Evolutionary conservation across 1,139 yeast species (phyloP).

Genomic region (Debaryomyces robertsiae): DNA sequence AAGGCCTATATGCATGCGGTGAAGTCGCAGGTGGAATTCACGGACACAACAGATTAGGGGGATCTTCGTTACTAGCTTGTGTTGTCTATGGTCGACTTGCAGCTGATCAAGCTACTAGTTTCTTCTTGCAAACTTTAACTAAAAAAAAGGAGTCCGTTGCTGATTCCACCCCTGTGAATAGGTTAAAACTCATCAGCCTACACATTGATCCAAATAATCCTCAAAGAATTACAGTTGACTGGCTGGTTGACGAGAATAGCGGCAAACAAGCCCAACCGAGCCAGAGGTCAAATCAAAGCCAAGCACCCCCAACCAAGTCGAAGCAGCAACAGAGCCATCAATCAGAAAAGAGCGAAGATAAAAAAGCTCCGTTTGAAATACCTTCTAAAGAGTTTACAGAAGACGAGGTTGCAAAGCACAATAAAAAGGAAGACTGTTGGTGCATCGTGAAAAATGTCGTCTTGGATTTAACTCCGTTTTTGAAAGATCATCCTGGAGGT

Average conservation of each 20-base stretch:
- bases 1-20: constrained; percentile 75
- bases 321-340: not conserved
- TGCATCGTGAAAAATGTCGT: constrained; percentile 82
- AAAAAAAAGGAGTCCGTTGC: constrained; percentile 14
- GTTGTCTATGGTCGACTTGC: constrained; percentile 77
- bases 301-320: not conserved
- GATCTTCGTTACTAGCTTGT: constrained; percentile 75
- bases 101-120: constrained; percentile 48
- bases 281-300: not conserved
- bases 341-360: constrained; percentile 4
- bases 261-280: not conserved
- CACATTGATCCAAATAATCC: constrained; percentile 47
- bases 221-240: constrained; percentile 34
- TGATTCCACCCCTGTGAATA: constrained; percentile 25
- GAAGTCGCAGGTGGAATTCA: constrained; percentile 85
- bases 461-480: constrained; percentile 78
- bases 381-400: constrained; percentile 48
- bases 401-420: constrained; percentile 68
- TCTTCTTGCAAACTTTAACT: constrained; percentile 34
- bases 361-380: constrained; percentile 28
- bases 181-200: constrained; percentile 46
- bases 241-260: constrained; percentile 19
- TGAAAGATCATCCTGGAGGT: constrained; percentile 90
- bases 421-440: constrained; percentile 74
- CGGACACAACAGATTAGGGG: constrained; percentile 76